Percentiles rank a stretch among this genome's conserved stretches.
These are phyloP conservation scores for Fusarium caatingaense DNA, from an alignment of 2,329 filamentous ascomycete genomes.

Conservation along the genomic window DNA sequence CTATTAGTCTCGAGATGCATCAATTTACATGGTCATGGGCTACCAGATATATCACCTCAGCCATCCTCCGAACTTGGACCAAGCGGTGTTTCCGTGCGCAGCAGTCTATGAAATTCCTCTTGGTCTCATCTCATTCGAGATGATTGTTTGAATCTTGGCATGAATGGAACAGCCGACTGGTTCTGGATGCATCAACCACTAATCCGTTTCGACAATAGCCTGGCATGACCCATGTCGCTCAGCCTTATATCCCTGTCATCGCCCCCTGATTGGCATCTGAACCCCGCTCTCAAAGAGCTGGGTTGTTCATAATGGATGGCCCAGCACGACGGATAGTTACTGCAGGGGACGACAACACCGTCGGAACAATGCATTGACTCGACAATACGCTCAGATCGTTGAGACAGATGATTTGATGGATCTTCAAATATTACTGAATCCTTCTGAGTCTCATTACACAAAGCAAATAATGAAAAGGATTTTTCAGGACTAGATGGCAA, in stretches of 20 bases:
- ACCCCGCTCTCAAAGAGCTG: constrained; percentile 32
- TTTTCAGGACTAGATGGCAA: background rate
- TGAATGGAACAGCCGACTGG: constrained; percentile 38
- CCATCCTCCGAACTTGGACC: constrained; percentile 11
- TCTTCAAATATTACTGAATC: constrained; percentile 9
- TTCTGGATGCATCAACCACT: constrained; percentile 34
- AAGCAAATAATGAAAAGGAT: background rate
- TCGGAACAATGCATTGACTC: constrained; percentile 36
- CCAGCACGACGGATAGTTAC: constrained; percentile 24
- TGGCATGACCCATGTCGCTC: constrained; percentile 32
- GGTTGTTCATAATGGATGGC: constrained; percentile 30
- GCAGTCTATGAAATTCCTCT: constrained; percentile 18
- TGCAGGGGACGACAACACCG: constrained; percentile 22
- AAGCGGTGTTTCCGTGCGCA: constrained; percentile 9
- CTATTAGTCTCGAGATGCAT: constrained; percentile 26
- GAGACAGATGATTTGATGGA: constrained; percentile 17
- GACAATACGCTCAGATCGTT: constrained; percentile 23
- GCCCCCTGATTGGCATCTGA: constrained; percentile 44
- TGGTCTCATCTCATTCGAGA: constrained; percentile 36
- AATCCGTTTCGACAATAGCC: constrained; percentile 41
- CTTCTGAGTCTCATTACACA: background rate
- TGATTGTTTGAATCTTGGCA: constrained; percentile 42
- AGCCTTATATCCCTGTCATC: constrained; percentile 38
- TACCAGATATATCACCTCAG: constrained; percentile 13
- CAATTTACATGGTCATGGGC: constrained; percentile 14